Conservation (phyloP, 805 yeast genomes). For the Candida dajiaensis region DNA sequence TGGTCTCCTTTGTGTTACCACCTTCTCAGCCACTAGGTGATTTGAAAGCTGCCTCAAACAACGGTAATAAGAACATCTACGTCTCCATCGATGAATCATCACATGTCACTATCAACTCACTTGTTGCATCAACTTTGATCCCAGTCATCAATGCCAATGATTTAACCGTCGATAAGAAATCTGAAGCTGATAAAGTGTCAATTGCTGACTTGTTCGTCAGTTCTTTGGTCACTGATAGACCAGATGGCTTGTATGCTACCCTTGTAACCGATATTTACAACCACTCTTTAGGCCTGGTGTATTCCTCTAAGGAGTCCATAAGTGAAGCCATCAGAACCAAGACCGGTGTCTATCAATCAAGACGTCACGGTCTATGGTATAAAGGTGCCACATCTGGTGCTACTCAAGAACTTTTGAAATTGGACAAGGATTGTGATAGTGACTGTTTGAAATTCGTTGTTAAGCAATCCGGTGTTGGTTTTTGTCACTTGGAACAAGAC, state of each 20-base stretch:
- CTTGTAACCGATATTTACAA: slow-evolving; percentile 66
- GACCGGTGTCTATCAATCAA: slow-evolving; percentile 90
- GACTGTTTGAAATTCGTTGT: slow-evolving; percentile 88
- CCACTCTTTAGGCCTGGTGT: slow-evolving; percentile 82
- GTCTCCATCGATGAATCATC: slow-evolving; percentile 10
- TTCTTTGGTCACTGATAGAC: slow-evolving; percentile 69
- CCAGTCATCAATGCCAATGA: slow-evolving; percentile 18
- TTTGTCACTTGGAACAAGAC: slow-evolving; percentile 80
- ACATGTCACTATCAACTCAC: slow-evolving; percentile 12
- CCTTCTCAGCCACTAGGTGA: slow-evolving; percentile 17
- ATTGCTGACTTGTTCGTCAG: slow-evolving; percentile 42
- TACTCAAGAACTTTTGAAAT: slow-evolving; percentile 63
- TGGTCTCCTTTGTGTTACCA: slow-evolving; percentile 15
- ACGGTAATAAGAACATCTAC: slow-evolving; percentile 14
- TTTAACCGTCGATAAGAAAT: slow-evolving; percentile 14
- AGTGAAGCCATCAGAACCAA: slow-evolving; percentile 72
- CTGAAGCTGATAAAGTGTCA: slow-evolving; percentile 23
- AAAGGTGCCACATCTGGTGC: slow-evolving; percentile 98
- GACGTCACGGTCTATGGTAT: slow-evolving; percentile 91
- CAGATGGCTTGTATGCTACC: slow-evolving; percentile 81
- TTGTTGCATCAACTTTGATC: slow-evolving; percentile 18
- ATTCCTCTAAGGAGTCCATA: slow-evolving; percentile 80
- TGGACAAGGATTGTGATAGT: slow-evolving; percentile 85
- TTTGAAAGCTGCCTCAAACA: slow-evolving; percentile 13
- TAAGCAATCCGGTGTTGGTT: slow-evolving; percentile 79